Evolutionary conservation across 2,329 filamentous ascomycete genomes (phyloP).

Genomic region (Thermochaetoides dissita): DNA sequence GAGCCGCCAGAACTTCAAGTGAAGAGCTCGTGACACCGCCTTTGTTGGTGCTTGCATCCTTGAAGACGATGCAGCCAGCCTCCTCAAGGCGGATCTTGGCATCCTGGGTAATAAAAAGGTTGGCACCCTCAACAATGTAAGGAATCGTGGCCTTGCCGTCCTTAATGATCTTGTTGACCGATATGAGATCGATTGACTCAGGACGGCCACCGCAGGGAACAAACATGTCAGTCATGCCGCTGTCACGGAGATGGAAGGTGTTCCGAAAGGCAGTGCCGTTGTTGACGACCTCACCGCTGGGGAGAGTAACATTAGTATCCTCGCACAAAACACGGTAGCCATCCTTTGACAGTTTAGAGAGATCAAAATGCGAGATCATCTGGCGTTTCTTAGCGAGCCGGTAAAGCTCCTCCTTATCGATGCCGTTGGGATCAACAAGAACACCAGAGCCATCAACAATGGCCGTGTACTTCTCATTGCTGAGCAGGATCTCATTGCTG

Average conservation of each 20-base stretch:
- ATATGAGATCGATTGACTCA: slow-evolving; percentile 87
- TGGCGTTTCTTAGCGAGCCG: slow-evolving; percentile 72
- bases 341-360: slow-evolving; percentile 68
- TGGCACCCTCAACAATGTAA: slow-evolving; percentile 95
- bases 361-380: slow-evolving; percentile 83
- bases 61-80: slow-evolving; percentile 90
- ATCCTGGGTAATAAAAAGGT: slow-evolving; percentile 97
- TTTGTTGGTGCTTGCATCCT: slow-evolving; percentile 97
- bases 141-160: slow-evolving; percentile 78
- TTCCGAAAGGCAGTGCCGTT: slow-evolving; percentile 96
- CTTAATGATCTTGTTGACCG: slow-evolving; percentile 74
- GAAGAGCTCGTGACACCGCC: slow-evolving; percentile 96
- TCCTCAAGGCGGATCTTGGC: slow-evolving; percentile 90
- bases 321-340: slow-evolving; percentile 90
- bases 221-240: slow-evolving; percentile 68
- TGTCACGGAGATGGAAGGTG: slow-evolving; percentile 80
- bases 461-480: slow-evolving; percentile 87
- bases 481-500: slow-evolving; percentile 92
- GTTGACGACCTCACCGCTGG: slow-evolving; percentile 69
- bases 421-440: slow-evolving; percentile 78
- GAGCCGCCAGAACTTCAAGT: slow-evolving; percentile 82
- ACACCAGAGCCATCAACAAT: slow-evolving; percentile 97
- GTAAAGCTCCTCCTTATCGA: slow-evolving; percentile 70
- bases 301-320: slow-evolving; percentile 76
- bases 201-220: slow-evolving; percentile 93